Evolutionary conservation across 192 early-diverging fungal genomes (phyloP).

Genomic region (Rhizoclosmatium globosum): DNA sequence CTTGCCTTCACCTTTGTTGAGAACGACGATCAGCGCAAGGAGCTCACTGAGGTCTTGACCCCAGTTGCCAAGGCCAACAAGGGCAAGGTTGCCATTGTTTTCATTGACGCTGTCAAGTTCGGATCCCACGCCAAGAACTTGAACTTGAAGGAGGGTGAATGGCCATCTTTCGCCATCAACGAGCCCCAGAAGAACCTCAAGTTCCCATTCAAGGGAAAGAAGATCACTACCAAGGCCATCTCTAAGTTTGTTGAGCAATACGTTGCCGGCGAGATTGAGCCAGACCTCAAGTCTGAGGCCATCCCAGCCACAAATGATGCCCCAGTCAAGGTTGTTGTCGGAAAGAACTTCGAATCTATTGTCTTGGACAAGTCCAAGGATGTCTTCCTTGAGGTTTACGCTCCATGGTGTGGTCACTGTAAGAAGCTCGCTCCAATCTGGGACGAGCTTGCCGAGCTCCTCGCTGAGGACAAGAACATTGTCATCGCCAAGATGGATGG

Average conservation of each 20-base stretch:
- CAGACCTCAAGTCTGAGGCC: constrained; percentile 83
- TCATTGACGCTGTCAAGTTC: constrained; percentile 88
- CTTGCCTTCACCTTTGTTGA: constrained; percentile 89
- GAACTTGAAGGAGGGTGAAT: constrained; percentile 83
- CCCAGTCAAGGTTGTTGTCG: constrained; percentile 91
- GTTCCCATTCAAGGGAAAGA: constrained; percentile 84
- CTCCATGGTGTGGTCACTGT: constrained; percentile 71
- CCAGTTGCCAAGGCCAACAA: constrained; percentile 83
- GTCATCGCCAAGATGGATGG: constrained; percentile 96
- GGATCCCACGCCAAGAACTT: constrained; percentile 87
- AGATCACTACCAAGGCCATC: constrained; percentile 67
- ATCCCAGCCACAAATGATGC: constrained; percentile 87
- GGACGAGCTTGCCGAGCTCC: constrained; percentile 77
- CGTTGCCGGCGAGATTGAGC: constrained; percentile 71
- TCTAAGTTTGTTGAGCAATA: constrained; percentile 71
- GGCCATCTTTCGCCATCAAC: constrained; percentile 95
- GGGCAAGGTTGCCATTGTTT: constrained; percentile 91
- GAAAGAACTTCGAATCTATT: constrained; percentile 80
- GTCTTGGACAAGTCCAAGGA: constrained; percentile 88
- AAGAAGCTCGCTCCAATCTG: constrained; percentile 77
- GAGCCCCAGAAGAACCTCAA: constrained; percentile 76
- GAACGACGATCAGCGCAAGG: constrained; percentile 64
- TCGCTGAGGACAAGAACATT: constrained; percentile 57
- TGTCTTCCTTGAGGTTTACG: constrained; percentile 94
- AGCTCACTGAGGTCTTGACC: constrained; percentile 68